phyloP scores from a whole-genome alignment of 352 stramenopile species.

The Phytophthora uliginosa region DNA sequence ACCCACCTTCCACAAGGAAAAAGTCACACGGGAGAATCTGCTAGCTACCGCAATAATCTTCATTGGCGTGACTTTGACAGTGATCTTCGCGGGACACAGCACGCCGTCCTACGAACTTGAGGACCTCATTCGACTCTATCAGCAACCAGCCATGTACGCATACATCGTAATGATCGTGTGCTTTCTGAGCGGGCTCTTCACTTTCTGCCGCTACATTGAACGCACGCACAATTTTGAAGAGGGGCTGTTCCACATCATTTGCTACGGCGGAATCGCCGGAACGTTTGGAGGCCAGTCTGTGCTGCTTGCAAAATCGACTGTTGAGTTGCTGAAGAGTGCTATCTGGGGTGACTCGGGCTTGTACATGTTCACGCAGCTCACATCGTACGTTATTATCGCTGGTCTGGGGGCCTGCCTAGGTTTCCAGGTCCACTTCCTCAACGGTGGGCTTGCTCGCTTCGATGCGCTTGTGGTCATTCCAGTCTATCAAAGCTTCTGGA shows the following conservation, averaged over 20 bases:
- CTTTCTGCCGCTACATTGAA: slow-evolving; percentile 79
- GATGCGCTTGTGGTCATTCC: slow-evolving; percentile 91
- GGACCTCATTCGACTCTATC: slow-evolving; percentile 86
- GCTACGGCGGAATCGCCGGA: slow-evolving; percentile 90
- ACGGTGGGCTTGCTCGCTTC: slow-evolving; percentile 90
- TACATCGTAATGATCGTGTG: slow-evolving; percentile 84
- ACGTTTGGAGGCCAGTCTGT: slow-evolving; percentile 92
- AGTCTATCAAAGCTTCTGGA: slow-evolving; percentile 94
- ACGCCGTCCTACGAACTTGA: slow-evolving; percentile 90
- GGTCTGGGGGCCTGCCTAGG: slow-evolving; percentile 75
- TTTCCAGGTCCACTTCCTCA: slow-evolving; percentile 91
- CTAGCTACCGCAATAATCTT: slow-evolving; percentile 92
- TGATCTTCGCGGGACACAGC: slow-evolving; percentile 91
- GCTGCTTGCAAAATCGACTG: slow-evolving; percentile 90
- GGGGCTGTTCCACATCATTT: slow-evolving; percentile 85
- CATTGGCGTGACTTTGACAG: slow-evolving; percentile 86
- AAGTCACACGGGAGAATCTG: slow-evolving; percentile 85
- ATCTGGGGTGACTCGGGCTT: slow-evolving; percentile 84
- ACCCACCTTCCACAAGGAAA: slow-evolving; percentile 92
- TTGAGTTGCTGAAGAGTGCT: slow-evolving; percentile 92
- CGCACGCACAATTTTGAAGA: slow-evolving; percentile 75
- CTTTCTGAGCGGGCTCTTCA: slow-evolving; percentile 73
- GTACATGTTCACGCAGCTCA: slow-evolving; percentile 82
- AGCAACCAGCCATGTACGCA: slow-evolving; percentile 83
- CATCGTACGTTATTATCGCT: slow-evolving; percentile 86